A percentile compares a stretch with the other conserved stretches of the same genome.
Evolutionary conservation across 495 filamentous ascomycete genomes (phyloP).

Genomic region (Elasticomyces elasticus): DNA sequence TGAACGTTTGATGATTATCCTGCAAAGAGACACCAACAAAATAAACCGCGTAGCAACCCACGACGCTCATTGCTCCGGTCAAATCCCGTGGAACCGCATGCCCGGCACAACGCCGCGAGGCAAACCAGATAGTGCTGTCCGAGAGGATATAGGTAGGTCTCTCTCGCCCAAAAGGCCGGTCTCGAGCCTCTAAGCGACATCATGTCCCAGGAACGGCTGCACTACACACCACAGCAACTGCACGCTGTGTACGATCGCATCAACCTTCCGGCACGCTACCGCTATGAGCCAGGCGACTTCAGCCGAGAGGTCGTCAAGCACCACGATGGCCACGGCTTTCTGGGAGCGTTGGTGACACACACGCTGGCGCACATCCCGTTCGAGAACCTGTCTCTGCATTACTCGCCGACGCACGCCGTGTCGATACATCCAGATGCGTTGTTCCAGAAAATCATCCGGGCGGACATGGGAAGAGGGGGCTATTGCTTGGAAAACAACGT

Average conservation of each 20-base stretch:
- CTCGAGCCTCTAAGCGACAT: background rate
- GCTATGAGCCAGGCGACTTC: conserved; percentile 16
- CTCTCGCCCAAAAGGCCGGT: background rate
- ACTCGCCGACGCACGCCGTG: conserved; percentile 42
- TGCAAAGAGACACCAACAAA: background rate
- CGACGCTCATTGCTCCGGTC: background rate
- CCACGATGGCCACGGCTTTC: conserved; percentile 21
- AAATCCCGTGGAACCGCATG: background rate
- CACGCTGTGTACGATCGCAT: conserved; percentile 23
- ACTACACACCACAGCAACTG: conserved; percentile 17
- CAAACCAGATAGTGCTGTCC: background rate
- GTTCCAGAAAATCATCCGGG: conserved; percentile 53
- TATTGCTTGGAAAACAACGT: conserved; percentile 70
- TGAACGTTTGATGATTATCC: background rate
- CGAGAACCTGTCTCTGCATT: conserved; percentile 53
- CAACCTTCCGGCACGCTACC: conserved; percentile 17
- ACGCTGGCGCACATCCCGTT: conserved; percentile 57
- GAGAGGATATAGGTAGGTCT: background rate
- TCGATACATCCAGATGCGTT: conserved; percentile 47
- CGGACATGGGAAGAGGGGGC: conserved; percentile 49
- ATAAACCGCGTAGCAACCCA: background rate
- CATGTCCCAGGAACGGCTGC: background rate
- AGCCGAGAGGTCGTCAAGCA: conserved; percentile 15
- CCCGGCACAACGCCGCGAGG: background rate
- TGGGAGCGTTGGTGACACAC: conserved; percentile 37